Percentiles rank a stretch among this genome's conserved stretches.
phyloP scores from a whole-genome alignment of 1,284 basidiomycete genomes.

The Mycosarcoma mackinlayi region DNA sequence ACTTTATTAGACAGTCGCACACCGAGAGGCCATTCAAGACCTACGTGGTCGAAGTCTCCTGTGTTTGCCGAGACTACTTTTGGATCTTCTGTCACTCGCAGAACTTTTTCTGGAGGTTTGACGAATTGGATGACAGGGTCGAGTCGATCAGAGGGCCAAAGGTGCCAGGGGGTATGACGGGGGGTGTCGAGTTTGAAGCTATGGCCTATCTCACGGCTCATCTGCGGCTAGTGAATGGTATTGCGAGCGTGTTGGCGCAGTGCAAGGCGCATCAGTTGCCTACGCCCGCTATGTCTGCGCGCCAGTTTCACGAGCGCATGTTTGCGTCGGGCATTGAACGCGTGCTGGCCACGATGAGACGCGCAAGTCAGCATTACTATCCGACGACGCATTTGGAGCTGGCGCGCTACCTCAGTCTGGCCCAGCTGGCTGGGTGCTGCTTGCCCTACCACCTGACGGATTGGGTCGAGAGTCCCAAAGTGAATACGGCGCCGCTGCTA shows the following conservation, averaged over 20 bases:
- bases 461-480: conserved; percentile 29
- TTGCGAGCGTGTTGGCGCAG: conserved; percentile 34
- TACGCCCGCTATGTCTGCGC: conserved; percentile 29
- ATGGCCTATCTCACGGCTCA: conserved; percentile 80
- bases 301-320: conserved; percentile 48
- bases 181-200: conserved; percentile 96
- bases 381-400: conserved; percentile 60
- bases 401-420: conserved; percentile 43
- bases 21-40: conserved; percentile 86
- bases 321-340: conserved; percentile 54
- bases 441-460: conserved; percentile 42
- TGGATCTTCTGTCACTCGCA: conserved; percentile 97
- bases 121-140: conserved; percentile 78
- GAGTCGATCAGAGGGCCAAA: conserved; percentile 86
- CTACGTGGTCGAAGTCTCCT: conserved; percentile 87
- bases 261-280: conserved; percentile 25
- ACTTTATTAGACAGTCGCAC: conserved; percentile 87
- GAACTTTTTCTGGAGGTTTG: conserved; percentile 87
- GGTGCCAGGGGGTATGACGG: conserved; percentile 97
- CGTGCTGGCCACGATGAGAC: conserved; percentile 46
- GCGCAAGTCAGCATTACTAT: conserved; percentile 59
- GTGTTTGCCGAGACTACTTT: conserved; percentile 93
- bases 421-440: conserved; percentile 10
- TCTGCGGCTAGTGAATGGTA: conserved; percentile 50
- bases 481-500: conserved; percentile 16